A percentile compares a stretch with the other conserved stretches of the same genome.
phyloP scores from a whole-genome alignment of 73 alveolate genomes.

The Effrenium voratum region DNA sequence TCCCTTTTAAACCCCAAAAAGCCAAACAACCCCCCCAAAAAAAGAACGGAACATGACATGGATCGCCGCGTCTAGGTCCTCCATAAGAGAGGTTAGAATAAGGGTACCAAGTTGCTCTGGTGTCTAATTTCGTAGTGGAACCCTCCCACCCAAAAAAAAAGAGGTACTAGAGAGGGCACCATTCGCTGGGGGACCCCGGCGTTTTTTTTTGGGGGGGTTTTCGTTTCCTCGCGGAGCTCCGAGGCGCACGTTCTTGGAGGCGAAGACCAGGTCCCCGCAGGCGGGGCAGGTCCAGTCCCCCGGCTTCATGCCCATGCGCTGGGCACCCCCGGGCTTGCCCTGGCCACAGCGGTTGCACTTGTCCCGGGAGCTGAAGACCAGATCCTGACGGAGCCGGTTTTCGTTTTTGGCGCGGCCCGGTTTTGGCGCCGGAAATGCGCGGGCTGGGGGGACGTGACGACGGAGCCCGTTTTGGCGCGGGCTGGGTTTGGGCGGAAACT shows the following conservation, averaged over 20 bases:
- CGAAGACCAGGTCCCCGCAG: conserved; percentile 10
- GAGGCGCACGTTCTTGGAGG: neutral
- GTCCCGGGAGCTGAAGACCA: neutral
- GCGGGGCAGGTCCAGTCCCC: conserved; percentile 22
- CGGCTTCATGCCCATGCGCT: neutral
- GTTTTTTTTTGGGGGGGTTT: too few species aligned
- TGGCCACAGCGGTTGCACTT: neutral
- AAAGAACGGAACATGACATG: too few species aligned
- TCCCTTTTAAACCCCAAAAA: too few species aligned
- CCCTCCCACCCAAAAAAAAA: neutral
- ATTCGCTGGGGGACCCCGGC: neutral
- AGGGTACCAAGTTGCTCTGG: too few species aligned
- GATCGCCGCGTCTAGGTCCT: too few species aligned
- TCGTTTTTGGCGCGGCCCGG: neutral
- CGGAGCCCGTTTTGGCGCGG: too few species aligned
- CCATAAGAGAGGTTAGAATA: too few species aligned
- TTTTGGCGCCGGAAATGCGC: neutral
- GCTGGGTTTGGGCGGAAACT: too few species aligned
- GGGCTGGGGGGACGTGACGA: neutral
- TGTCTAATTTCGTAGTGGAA: too few species aligned
- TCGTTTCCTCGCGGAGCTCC: neutral
- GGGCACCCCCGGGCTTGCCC: neutral
- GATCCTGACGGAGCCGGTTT: neutral
- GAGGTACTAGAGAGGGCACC: neutral
- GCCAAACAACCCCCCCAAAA: too few species aligned